Percentiles rank a stretch among this genome's conserved stretches.
These are phyloP conservation scores for Diaporthe vaccinii DNA, from an alignment of 2,329 filamentous ascomycete genomes.

Conservation along the genomic window DNA sequence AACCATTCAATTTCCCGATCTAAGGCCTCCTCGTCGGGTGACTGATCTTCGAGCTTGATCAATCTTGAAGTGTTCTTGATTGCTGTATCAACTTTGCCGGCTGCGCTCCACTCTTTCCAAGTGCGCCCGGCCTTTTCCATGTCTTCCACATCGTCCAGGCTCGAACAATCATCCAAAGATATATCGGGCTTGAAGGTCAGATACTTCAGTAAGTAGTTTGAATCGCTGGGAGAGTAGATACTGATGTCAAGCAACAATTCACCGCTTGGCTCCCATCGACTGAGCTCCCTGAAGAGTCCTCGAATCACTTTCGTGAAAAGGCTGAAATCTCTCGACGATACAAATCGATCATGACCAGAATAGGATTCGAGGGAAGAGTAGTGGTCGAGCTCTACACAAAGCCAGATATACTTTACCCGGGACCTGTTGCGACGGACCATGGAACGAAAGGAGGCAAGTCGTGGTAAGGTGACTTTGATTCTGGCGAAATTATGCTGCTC, in stretches of 20 bases:
- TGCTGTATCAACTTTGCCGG: background rate
- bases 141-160: background rate
- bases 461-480: conserved; percentile 48
- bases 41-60: background rate
- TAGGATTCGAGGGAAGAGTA: conserved; percentile 45
- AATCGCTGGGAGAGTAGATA: conserved; percentile 4
- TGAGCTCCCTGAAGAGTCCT: conserved; percentile 47
- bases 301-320: conserved; percentile 42
- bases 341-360: conserved; percentile 40
- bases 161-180: background rate
- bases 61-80: background rate
- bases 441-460: conserved; percentile 47
- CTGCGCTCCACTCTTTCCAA: background rate
- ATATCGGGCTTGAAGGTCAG: background rate
- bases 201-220: background rate
- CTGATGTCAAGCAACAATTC: conserved; percentile 3
- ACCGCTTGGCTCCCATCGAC: conserved; percentile 45
- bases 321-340: conserved; percentile 34
- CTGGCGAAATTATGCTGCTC: conserved; percentile 49
- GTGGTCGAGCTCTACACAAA: conserved; percentile 49
- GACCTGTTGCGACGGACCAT: conserved; percentile 47
- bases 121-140: background rate
- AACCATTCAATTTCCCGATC: background rate
- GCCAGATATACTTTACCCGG: conserved; percentile 48
- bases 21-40: too few relatives aligned